phyloP scores from a whole-genome alignment of 208 protist species.

The Acanthamoeba castellanii region DNA sequence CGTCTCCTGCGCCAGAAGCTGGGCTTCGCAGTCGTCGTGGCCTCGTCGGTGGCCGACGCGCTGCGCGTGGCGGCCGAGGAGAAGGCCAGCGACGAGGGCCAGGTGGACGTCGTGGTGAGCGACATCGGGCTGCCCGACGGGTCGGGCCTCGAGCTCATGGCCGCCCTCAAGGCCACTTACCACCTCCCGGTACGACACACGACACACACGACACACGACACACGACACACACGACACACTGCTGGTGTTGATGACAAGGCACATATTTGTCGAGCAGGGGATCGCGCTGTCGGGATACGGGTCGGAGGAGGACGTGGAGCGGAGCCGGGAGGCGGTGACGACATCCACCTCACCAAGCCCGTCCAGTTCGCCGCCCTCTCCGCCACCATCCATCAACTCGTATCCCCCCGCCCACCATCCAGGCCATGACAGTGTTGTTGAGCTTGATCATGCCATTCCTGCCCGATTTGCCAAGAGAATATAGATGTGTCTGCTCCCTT shows the following conservation, averaged over 20 bases:
- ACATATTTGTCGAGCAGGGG: neutral
- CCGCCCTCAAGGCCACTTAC: neutral
- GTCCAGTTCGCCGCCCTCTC: slow-evolving; percentile 6
- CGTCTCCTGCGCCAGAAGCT: slow-evolving; percentile 30
- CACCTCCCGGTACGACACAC: too few relatives aligned
- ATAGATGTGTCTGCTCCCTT: too few relatives aligned
- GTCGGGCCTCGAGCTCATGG: slow-evolving; percentile 53
- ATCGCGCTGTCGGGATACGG: slow-evolving; percentile 72
- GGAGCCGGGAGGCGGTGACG: neutral
- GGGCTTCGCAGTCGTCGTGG: slow-evolving; percentile 1
- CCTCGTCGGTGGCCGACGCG: slow-evolving; percentile 34
- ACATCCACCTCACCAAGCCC: slow-evolving; percentile 66
- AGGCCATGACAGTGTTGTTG: too few relatives aligned
- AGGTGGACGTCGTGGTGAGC: slow-evolving; percentile 52
- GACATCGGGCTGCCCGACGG: slow-evolving; percentile 75
- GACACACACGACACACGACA: too few relatives aligned
- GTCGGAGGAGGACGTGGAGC: slow-evolving; percentile 70
- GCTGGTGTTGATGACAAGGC: too few relatives aligned
- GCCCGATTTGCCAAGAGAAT: too few relatives aligned
- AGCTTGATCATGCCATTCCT: too few relatives aligned
- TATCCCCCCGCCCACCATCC: too few relatives aligned
- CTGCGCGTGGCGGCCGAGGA: neutral
- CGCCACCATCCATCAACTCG: neutral
- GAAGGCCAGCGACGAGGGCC: neutral
- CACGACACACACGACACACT: too few relatives aligned